These are phyloP conservation scores for Fusarium keratoplasticum DNA, from an alignment of 2,329 filamentous ascomycete species.

Conservation along the genomic window DNA sequence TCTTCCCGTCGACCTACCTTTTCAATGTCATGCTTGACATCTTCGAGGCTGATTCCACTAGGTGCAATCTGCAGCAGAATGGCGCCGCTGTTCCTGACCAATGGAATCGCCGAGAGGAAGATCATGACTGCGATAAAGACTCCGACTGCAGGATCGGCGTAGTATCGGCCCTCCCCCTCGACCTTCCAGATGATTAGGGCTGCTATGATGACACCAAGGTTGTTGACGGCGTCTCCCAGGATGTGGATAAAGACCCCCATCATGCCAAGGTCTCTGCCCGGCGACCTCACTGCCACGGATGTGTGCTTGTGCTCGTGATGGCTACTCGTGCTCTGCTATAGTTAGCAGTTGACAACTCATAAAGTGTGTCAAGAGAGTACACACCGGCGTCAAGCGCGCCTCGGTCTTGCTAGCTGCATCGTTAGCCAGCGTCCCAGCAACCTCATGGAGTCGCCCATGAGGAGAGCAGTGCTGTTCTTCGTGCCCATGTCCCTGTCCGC, in stretches of 20 bases:
- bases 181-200: conserved; percentile 77
- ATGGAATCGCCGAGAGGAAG: conserved; percentile 69
- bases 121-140: conserved; percentile 81
- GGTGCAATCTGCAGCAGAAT: conserved; percentile 78
- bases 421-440: conserved; percentile 7
- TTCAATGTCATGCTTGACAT: conserved; percentile 77
- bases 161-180: conserved; percentile 68
- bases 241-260: conserved; percentile 78
- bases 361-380: conserved; percentile 3
- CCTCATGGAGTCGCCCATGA: conserved; percentile 12
- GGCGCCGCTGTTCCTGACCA: conserved; percentile 70
- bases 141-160: conserved; percentile 77
- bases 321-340: conserved; percentile 31
- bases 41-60: conserved; percentile 65
- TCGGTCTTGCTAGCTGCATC: conserved; percentile 25
- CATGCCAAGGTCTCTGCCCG: conserved; percentile 74
- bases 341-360: conserved; percentile 19
- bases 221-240: conserved; percentile 79
- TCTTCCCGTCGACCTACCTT: conserved; percentile 54
- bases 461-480: conserved; percentile 22
- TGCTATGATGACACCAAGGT: conserved; percentile 78
- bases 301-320: conserved; percentile 65
- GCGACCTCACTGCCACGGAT: conserved; percentile 40
- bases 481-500: conserved; percentile 36
- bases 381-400: conserved; percentile 29